phyloP scores from a whole-genome alignment of 176 grass and related monocot species.

The Lolium rigidum region DNA sequence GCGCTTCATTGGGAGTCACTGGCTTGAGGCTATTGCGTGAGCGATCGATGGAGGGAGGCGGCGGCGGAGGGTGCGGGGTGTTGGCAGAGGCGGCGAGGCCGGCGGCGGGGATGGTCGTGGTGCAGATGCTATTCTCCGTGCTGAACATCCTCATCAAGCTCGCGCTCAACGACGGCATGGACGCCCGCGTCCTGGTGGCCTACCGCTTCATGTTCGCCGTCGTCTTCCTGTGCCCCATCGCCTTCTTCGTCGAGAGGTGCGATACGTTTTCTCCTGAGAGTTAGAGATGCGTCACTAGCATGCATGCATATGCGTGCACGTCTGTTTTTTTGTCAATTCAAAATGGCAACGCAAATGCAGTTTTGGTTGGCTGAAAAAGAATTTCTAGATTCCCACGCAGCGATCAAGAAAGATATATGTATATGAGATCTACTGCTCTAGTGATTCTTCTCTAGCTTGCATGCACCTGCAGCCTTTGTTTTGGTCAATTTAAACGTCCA shows the following conservation, averaged over 20 bases:
- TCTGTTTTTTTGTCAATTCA: neutral
- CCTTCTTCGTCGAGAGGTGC: slow-evolving; percentile 74
- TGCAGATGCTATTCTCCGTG: slow-evolving; percentile 44
- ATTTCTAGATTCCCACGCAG: neutral
- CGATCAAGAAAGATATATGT: neutral
- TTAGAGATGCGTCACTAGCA: neutral
- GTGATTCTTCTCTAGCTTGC: neutral
- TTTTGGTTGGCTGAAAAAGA: neutral
- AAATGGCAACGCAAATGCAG: neutral
- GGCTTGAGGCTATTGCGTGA: neutral
- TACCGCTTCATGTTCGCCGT: slow-evolving; percentile 71
- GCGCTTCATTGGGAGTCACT: neutral
- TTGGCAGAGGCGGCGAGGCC: slow-evolving; percentile 37
- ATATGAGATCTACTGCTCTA: neutral
- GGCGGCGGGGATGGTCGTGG: slow-evolving; percentile 39
- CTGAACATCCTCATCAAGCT: slow-evolving; percentile 74
- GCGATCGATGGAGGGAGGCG: neutral
- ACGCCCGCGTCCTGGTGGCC: slow-evolving; percentile 63
- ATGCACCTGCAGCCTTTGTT: neutral
- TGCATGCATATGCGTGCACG: neutral
- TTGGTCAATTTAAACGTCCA: neutral
- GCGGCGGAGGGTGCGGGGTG: neutral
- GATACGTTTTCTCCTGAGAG: neutral
- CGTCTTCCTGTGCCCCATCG: slow-evolving; percentile 60
- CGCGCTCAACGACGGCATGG: slow-evolving; percentile 72